Conservation (phyloP, 352 stramenopile genomes). For the Phytopythium mirpurense region DNA sequence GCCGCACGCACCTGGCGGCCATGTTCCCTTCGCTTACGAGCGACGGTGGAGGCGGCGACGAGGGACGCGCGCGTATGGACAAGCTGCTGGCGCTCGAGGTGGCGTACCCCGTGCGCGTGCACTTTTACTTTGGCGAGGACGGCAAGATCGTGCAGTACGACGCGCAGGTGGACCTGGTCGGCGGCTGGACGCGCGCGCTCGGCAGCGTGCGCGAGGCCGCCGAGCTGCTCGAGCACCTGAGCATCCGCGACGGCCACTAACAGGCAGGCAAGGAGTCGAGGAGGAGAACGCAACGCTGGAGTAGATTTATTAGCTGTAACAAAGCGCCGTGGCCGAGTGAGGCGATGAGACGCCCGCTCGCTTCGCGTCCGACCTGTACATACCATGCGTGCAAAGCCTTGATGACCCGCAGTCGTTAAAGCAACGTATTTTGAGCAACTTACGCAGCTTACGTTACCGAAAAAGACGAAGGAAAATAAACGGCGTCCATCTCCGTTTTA, state of each 20-base stretch:
- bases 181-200: slow-evolving; percentile 22
- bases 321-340: too few species aligned
- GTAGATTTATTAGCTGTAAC: background rate
- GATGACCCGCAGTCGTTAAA: too few species aligned
- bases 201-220: slow-evolving; percentile 21
- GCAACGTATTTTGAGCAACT: too few species aligned
- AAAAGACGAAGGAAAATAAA: too few species aligned
- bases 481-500: too few species aligned
- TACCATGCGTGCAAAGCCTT: too few species aligned
- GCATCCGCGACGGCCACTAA: background rate
- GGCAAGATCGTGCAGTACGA: slow-evolving; percentile 43
- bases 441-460: too few species aligned
- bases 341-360: too few species aligned
- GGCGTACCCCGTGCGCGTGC: slow-evolving; percentile 35
- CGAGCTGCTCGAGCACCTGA: slow-evolving; percentile 20
- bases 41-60: slow-evolving; percentile 12
- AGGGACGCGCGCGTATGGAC: slow-evolving; percentile 30
- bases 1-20: slow-evolving; percentile 40
- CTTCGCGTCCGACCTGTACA: too few species aligned
- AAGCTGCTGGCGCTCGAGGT: slow-evolving; percentile 38
- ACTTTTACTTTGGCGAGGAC: slow-evolving; percentile 33
- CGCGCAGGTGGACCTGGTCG: slow-evolving; percentile 33
- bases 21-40: slow-evolving; percentile 40
- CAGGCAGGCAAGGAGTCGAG: too few species aligned
- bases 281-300: too few species aligned